Conservation (phyloP, 2,329 filamentous ascomycete species). For the Chaetothyriales sp. region DNA sequence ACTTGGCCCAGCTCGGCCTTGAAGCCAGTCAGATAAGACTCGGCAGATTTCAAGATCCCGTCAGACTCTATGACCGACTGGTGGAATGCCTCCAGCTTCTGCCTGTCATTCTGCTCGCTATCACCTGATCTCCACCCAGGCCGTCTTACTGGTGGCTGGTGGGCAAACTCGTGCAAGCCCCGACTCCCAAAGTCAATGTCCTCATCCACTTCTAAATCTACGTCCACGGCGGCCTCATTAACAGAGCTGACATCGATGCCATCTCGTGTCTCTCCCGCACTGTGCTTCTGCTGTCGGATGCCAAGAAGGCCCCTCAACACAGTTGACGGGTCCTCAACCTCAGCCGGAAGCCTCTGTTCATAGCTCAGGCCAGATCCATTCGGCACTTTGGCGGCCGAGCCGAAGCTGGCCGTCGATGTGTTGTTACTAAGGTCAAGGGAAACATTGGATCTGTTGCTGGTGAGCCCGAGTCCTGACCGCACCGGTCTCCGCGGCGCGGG, state of each 20-base stretch:
- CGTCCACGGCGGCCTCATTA: slow-evolving; percentile 1
- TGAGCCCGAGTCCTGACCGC: slow-evolving; percentile 53
- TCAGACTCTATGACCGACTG: slow-evolving; percentile 77
- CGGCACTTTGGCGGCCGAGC: slow-evolving; percentile 47
- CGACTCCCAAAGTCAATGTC: slow-evolving; percentile 68
- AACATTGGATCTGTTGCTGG: slow-evolving; percentile 54
- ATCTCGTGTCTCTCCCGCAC: slow-evolving; percentile 11
- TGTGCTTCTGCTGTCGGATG: slow-evolving; percentile 2
- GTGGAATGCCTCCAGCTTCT: slow-evolving; percentile 81
- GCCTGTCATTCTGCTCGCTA: slow-evolving; percentile 58
- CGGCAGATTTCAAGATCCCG: slow-evolving; percentile 82
- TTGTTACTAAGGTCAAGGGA: slow-evolving; percentile 58
- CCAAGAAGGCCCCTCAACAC: slow-evolving; percentile 52
- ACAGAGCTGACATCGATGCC: slow-evolving; percentile 9
- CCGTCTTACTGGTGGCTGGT: slow-evolving; percentile 39
- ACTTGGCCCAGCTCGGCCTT: slow-evolving; percentile 85
- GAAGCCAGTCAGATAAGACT: slow-evolving; percentile 82
- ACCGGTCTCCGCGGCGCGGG: slow-evolving; percentile 55
- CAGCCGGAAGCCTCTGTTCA: slow-evolving; percentile 36
- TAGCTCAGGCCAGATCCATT: slow-evolving; percentile 59
- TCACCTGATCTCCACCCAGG: slow-evolving; percentile 49
- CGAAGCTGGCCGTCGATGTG: slow-evolving; percentile 63
- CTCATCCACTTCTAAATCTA: slow-evolving; percentile 36
- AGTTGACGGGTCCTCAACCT: slow-evolving; percentile 55
- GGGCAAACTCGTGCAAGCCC: slow-evolving; percentile 59